Evolutionary conservation across 768 basidiomycete genomes (phyloP).

Genomic region (Tricholoma hemisulphureum): DNA sequence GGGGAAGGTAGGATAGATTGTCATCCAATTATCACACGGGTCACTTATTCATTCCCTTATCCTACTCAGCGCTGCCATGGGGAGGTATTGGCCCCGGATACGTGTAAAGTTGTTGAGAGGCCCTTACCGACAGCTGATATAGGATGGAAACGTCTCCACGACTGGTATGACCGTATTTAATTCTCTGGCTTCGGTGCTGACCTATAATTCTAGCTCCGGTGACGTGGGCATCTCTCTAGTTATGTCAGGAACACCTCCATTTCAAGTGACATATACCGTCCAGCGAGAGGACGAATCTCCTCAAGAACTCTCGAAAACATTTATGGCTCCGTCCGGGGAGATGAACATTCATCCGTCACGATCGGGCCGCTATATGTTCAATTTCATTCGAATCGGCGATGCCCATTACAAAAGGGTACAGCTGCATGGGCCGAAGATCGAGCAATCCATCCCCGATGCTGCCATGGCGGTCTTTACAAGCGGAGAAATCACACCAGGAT

Average conservation of each 20-base stretch:
- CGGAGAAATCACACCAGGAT: constrained; percentile 34
- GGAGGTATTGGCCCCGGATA: constrained; percentile 79
- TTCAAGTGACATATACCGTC: constrained; percentile 75
- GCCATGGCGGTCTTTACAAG: constrained; percentile 72
- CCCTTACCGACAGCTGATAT: constrained; percentile 82
- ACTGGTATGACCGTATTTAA: too few relatives aligned
- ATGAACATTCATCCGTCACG: constrained; percentile 82
- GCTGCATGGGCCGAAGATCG: constrained; percentile 73
- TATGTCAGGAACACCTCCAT: constrained; percentile 89
- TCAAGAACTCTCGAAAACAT: constrained; percentile 57
- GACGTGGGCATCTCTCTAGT: constrained; percentile 90
- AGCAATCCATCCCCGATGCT: constrained; percentile 82
- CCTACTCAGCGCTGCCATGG: constrained; percentile 66
- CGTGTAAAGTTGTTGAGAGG: constrained; percentile 70
- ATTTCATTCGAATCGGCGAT: constrained; percentile 77
- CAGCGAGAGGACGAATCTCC: constrained; percentile 68
- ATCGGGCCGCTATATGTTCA: constrained; percentile 86
- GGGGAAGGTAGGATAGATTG: constrained; percentile 52
- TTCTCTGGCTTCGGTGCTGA: neutral
- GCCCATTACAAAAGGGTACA: constrained; percentile 76
- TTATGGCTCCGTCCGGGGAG: constrained; percentile 69
- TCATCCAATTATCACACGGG: constrained; percentile 2
- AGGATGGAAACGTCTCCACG: constrained; percentile 84
- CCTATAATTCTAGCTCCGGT: constrained; percentile 56
- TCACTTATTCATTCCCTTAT: neutral